phyloP scores from a whole-genome alignment of 805 yeast genomes.

The Saturnispora saitoi region DNA sequence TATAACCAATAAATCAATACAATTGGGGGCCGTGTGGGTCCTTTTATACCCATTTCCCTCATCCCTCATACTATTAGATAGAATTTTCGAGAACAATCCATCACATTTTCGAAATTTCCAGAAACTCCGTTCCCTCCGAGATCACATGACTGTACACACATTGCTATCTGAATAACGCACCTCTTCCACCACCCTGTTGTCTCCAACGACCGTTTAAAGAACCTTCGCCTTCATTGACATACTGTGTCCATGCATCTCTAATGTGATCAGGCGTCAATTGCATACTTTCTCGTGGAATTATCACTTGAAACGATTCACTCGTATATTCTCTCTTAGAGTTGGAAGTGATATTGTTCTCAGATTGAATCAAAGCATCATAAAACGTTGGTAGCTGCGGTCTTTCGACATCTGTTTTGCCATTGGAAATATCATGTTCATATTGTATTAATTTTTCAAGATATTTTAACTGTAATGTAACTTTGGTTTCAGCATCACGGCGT shows the following conservation, averaged over 20 bases:
- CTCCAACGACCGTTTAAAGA: conserved; percentile 60
- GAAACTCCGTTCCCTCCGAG: conserved; percentile 7
- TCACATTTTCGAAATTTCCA: not conserved
- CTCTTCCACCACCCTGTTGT: conserved; percentile 63
- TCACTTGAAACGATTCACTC: conserved; percentile 16
- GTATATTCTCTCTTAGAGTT: conserved; percentile 9
- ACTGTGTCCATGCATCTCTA: conserved; percentile 81
- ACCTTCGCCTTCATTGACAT: conserved; percentile 56
- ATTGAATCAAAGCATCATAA: conserved; percentile 8
- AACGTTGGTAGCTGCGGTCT: conserved; percentile 20
- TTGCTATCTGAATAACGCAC: conserved; percentile 55
- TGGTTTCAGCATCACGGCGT: conserved; percentile 39
- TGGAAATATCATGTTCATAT: conserved; percentile 26
- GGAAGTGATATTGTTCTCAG: conserved; percentile 4
- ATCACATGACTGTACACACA: not conserved
- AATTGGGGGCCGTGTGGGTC: not conserved
- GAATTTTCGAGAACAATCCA: not conserved
- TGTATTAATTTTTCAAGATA: conserved; percentile 32
- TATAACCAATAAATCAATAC: too few species aligned
- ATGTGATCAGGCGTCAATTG: conserved; percentile 81
- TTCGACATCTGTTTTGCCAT: conserved; percentile 27
- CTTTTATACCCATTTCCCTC: not conserved
- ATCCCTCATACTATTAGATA: not conserved
- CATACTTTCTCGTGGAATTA: conserved; percentile 28
- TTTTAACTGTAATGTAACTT: conserved; percentile 31